Percentiles rank a stretch among this genome's conserved stretches.
phyloP scores from a whole-genome alignment of 805 yeast species.

The Teunomyces cretensis region DNA sequence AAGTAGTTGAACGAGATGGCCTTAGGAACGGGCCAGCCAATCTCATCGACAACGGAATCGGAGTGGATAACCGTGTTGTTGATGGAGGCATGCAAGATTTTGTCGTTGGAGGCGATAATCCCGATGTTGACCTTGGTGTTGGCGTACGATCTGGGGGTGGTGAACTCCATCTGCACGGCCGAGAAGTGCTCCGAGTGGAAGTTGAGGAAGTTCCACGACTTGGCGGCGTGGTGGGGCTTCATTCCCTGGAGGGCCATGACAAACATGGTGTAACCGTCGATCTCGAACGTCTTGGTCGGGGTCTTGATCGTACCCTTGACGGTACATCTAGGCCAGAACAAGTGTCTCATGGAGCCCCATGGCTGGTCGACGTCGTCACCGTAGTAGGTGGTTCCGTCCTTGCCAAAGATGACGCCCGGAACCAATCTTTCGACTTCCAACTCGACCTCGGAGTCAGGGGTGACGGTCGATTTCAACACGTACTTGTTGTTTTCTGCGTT shows the following conservation, averaged over 20 bases:
- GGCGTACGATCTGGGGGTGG: constrained; percentile 90
- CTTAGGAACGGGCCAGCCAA: constrained; percentile 90
- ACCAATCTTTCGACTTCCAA: constrained; percentile 58
- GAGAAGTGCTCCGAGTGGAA: constrained; percentile 76
- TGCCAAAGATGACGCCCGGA: constrained; percentile 87
- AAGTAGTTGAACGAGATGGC: constrained; percentile 56
- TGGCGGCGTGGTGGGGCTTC: constrained; percentile 99
- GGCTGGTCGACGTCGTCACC: constrained; percentile 84
- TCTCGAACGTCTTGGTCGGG: constrained; percentile 28
- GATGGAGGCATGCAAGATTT: constrained; percentile 61
- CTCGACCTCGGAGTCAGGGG: constrained; percentile 69
- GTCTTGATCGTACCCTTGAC: constrained; percentile 61
- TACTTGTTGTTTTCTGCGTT: constrained; percentile 52
- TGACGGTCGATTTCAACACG: constrained; percentile 60
- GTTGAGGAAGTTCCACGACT: constrained; percentile 90
- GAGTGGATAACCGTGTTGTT: constrained; percentile 65
- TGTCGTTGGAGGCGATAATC: constrained; percentile 62
- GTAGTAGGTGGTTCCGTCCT: constrained; percentile 79
- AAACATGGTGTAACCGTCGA: constrained; percentile 66
- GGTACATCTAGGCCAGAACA: constrained; percentile 91
- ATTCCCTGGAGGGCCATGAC: constrained; percentile 97
- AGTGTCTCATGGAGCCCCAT: constrained; percentile 97
- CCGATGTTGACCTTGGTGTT: constrained; percentile 79
- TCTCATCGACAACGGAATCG: constrained; percentile 56
- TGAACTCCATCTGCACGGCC: constrained; percentile 90